phyloP scores from a whole-genome alignment of 2,329 filamentous ascomycete genomes.

The Verticillium nonalfalfae region DNA sequence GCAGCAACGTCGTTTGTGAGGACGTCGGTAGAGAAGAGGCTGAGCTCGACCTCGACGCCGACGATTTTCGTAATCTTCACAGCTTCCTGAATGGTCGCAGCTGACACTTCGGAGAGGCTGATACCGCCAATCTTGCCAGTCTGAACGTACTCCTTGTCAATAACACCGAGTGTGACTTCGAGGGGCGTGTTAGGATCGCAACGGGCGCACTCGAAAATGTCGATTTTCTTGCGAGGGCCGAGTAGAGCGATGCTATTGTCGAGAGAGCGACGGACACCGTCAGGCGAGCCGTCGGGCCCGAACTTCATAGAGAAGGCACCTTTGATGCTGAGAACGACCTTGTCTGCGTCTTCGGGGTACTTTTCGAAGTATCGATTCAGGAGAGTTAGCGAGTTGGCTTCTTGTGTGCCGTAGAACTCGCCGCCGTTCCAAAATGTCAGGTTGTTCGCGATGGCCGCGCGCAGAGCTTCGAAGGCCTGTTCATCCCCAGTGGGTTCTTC shows the following conservation, averaged over 20 bases:
- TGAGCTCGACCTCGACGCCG: conserved; percentile 49
- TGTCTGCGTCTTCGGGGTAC: conserved; percentile 57
- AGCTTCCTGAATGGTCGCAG: conserved; percentile 40
- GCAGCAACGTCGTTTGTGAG: conserved; percentile 44
- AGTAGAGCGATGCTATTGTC: conserved; percentile 47
- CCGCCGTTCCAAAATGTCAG: conserved; percentile 55
- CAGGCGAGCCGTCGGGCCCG: conserved; percentile 43
- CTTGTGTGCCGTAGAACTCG: conserved; percentile 57
- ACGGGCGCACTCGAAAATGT: conserved; percentile 54
- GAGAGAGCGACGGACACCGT: conserved; percentile 48
- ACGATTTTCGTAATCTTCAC: conserved; percentile 35
- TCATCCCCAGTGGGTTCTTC: conserved; percentile 31
- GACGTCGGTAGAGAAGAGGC: conserved; percentile 40
- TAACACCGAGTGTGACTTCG: conserved; percentile 32
- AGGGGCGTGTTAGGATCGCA: conserved; percentile 44
- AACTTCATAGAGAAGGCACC: conserved; percentile 36
- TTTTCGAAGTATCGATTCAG: conserved; percentile 56
- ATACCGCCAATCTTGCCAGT: conserved; percentile 45
- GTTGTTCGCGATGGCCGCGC: conserved; percentile 39
- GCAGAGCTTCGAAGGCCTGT: conserved; percentile 48
- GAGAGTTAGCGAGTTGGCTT: conserved; percentile 52
- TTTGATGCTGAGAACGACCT: conserved; percentile 58
- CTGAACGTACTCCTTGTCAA: conserved; percentile 42
- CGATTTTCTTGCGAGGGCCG: conserved; percentile 51
- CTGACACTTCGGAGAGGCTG: conserved; percentile 44